These are phyloP conservation scores for Penicillium pulvis DNA, from an alignment of 495 filamentous ascomycete genomes.

Conservation along the genomic window DNA sequence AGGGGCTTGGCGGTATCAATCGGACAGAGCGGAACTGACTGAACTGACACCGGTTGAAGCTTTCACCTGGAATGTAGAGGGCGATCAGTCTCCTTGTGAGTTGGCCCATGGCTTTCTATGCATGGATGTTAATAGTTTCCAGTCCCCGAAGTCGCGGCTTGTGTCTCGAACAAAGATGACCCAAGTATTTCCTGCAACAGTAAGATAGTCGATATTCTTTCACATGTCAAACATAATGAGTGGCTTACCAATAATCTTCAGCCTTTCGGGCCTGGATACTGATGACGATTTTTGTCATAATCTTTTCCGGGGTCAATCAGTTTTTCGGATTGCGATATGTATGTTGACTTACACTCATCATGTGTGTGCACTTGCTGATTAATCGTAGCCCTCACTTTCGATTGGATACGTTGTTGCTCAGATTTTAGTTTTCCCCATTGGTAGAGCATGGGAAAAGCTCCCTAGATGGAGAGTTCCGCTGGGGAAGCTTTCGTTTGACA, in stretches of 20 bases:
- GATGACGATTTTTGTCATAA: conserved; percentile 28
- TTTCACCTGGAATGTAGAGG: conserved; percentile 32
- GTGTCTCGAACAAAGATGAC: conserved; percentile 34
- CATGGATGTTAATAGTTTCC: background rate
- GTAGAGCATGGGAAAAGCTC: conserved; percentile 48
- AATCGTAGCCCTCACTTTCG: conserved; percentile 75
- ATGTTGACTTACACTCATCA: background rate
- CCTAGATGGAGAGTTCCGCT: conserved; percentile 61
- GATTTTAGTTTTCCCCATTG: conserved; percentile 61
- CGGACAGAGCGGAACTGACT: conserved; percentile 10
- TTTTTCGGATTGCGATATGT: conserved; percentile 35
- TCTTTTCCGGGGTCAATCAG: conserved; percentile 31
- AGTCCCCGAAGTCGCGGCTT: conserved; percentile 35
- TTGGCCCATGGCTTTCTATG: background rate
- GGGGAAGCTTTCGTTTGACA: conserved; percentile 49
- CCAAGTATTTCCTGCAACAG: conserved; percentile 27
- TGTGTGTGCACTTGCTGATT: conserved; percentile 5
- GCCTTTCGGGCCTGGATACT: conserved; percentile 32
- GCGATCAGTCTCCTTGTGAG: conserved; percentile 32
- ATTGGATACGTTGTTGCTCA: conserved; percentile 69
- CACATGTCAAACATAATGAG: background rate
- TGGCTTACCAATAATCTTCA: background rate
- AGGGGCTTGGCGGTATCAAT: conserved; percentile 6
- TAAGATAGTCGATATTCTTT: conserved; percentile 7
- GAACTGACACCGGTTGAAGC: conserved; percentile 30